Evolutionary conservation across 2,329 filamentous ascomycete species (phyloP).

Genomic region (Aspergillus pseudonomiae): DNA sequence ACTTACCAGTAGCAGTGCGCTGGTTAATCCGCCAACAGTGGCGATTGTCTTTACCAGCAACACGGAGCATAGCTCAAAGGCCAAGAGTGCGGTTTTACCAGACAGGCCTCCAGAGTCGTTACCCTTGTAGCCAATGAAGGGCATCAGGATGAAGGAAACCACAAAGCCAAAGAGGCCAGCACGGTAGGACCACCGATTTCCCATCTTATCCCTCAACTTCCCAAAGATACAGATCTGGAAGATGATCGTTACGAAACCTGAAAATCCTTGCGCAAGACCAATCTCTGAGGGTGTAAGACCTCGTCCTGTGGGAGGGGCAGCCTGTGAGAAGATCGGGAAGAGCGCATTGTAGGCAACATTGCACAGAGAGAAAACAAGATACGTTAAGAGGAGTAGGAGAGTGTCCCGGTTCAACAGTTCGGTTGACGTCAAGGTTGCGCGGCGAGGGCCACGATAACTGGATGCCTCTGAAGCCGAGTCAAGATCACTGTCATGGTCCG

Average conservation of each 20-base stretch:
- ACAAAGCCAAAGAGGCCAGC: conserved; percentile 78
- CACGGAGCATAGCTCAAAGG: conserved; percentile 76
- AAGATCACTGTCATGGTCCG: conserved; percentile 47
- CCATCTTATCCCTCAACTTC: conserved; percentile 73
- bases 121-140: conserved; percentile 80
- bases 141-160: conserved; percentile 82
- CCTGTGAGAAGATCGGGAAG: conserved; percentile 89
- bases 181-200: conserved; percentile 84
- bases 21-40: conserved; percentile 85
- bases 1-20: conserved; percentile 80
- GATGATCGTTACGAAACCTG: conserved; percentile 80
- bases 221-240: conserved; percentile 90
- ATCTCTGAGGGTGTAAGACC: conserved; percentile 76
- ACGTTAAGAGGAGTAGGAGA: conserved; percentile 77
- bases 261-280: conserved; percentile 80
- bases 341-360: conserved; percentile 96
- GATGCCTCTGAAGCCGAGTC: conserved; percentile 48
- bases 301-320: conserved; percentile 74
- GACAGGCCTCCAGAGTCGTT: conserved; percentile 61
- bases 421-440: conserved; percentile 55
- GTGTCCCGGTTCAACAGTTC: conserved; percentile 79
- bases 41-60: conserved; percentile 88
- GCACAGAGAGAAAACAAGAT: conserved; percentile 88
- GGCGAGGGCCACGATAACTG: conserved; percentile 44
- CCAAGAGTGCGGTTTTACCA: conserved; percentile 70